These are phyloP conservation scores for Penicillium hordei DNA, from an alignment of 2,329 filamentous ascomycete genomes.

Conservation along the genomic window DNA sequence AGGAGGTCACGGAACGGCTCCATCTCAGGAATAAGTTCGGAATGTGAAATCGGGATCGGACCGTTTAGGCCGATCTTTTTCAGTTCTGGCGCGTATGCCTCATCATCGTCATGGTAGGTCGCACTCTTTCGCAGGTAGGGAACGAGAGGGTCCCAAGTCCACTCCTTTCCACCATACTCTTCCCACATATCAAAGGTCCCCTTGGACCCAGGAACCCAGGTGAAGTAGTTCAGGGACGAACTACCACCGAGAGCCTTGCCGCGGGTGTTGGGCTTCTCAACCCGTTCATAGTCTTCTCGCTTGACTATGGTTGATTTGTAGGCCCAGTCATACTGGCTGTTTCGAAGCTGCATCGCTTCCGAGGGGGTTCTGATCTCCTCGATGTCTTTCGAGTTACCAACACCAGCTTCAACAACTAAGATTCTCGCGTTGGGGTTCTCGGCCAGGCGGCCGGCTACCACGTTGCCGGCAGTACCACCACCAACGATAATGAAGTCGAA, in stretches of 20 bases:
- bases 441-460: slow-evolving; percentile 53
- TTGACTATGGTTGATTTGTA: slow-evolving; percentile 64
- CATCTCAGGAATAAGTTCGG: slow-evolving; percentile 56
- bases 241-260: slow-evolving; percentile 61
- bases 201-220: slow-evolving; percentile 60
- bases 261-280: slow-evolving; percentile 64
- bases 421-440: slow-evolving; percentile 49
- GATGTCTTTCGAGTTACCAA: slow-evolving; percentile 50
- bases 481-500: slow-evolving; percentile 37
- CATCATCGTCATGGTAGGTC: slow-evolving; percentile 58
- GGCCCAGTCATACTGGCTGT: slow-evolving; percentile 60
- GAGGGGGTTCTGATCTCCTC: slow-evolving; percentile 59
- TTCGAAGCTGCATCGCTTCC: slow-evolving; percentile 56
- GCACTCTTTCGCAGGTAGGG: slow-evolving; percentile 58
- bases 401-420: slow-evolving; percentile 39
- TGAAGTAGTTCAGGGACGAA: slow-evolving; percentile 62
- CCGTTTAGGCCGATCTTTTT: slow-evolving; percentile 54
- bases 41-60: slow-evolving; percentile 56
- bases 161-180: slow-evolving; percentile 49
- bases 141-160: slow-evolving; percentile 56
- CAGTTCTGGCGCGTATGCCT: slow-evolving; percentile 49
- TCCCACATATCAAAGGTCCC: slow-evolving; percentile 57
- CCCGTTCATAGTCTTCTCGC: slow-evolving; percentile 55
- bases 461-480: slow-evolving; percentile 39
- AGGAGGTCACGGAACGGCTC: slow-evolving; percentile 48